Evolutionary conservation across 2,329 filamentous ascomycete genomes (phyloP).

Genomic region (Didymosphaeria variabile): DNA sequence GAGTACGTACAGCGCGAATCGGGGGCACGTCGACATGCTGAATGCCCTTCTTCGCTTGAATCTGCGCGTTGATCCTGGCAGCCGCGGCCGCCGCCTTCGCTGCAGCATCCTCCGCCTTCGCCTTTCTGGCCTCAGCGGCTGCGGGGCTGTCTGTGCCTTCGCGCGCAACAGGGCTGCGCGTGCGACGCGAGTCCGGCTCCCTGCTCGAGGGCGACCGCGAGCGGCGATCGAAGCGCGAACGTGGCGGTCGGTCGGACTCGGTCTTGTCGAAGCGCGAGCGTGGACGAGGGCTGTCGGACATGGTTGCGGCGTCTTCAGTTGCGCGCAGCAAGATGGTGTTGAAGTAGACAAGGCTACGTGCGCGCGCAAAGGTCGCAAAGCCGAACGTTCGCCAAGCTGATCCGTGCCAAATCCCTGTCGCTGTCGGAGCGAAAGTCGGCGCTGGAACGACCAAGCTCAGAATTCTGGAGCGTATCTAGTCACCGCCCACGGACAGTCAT

Average conservation of each 20-base stretch:
- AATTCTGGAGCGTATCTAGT: background rate
- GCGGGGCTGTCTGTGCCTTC: conserved; percentile 57
- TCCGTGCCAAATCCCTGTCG: background rate
- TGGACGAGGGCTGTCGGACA: conserved; percentile 74
- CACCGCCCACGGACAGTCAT: conserved; percentile 6
- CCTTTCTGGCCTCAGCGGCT: conserved; percentile 63
- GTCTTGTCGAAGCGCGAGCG: conserved; percentile 95
- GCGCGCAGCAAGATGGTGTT: conserved; percentile 3
- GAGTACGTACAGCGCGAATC: conserved; percentile 67
- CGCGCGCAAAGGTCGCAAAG: background rate
- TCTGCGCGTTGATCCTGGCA: conserved; percentile 59
- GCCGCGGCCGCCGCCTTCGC: conserved; percentile 84
- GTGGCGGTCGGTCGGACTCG: conserved; percentile 69
- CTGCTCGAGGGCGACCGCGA: conserved; percentile 74
- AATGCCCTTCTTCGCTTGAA: conserved; percentile 76
- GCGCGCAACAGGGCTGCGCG: conserved; percentile 78
- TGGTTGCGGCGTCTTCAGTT: conserved; percentile 12
- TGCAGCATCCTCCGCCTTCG: conserved; percentile 66
- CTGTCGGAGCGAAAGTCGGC: conserved; percentile 9
- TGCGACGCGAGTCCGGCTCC: conserved; percentile 74
- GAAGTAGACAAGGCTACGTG: conserved; percentile 3
- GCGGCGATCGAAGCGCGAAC: conserved; percentile 82
- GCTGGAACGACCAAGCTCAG: conserved; percentile 1
- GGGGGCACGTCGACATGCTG: conserved; percentile 91
- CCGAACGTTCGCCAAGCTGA: background rate